These are phyloP conservation scores for Graphiopsis chlorocephala DNA, from an alignment of 2,329 filamentous ascomycete genomes.

Conservation along the genomic window DNA sequence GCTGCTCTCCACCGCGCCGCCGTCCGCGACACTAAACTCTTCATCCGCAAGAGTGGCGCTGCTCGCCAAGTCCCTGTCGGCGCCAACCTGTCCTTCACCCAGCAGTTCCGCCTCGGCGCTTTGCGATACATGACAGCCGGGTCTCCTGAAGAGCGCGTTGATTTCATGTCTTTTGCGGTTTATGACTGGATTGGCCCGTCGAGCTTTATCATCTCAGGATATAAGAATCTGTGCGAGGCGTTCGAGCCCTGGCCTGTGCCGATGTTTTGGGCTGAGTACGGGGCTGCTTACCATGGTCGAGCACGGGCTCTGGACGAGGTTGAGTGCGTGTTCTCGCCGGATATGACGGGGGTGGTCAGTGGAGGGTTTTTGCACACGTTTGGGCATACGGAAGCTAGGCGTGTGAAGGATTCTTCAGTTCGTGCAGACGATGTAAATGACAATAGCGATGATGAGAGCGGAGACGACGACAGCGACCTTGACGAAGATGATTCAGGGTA, in stretches of 20 bases:
- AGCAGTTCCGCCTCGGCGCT: neutral
- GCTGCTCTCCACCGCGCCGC: conserved; percentile 23
- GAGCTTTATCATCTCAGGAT: conserved; percentile 23
- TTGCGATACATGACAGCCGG: conserved; percentile 24
- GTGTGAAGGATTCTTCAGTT: too few relatives aligned
- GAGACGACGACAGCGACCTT: neutral
- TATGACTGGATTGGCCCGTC: conserved; percentile 22
- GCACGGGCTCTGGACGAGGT: conserved; percentile 23
- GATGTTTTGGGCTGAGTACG: conserved; percentile 22
- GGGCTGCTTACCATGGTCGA: conserved; percentile 14
- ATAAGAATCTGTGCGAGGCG: conserved; percentile 19
- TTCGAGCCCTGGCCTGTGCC: conserved; percentile 16
- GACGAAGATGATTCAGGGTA: conserved; percentile 18
- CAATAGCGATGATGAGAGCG: neutral
- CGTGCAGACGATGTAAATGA: neutral
- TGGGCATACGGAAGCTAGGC: neutral
- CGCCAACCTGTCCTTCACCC: neutral
- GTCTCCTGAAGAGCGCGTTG: conserved; percentile 8
- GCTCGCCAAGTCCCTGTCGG: conserved; percentile 21
- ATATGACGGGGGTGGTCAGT: conserved; percentile 25
- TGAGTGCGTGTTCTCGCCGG: conserved; percentile 21
- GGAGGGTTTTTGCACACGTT: conserved; percentile 25
- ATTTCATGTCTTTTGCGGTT: conserved; percentile 19
- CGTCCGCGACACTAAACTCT: conserved; percentile 22
- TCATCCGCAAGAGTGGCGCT: conserved; percentile 14